These are phyloP conservation scores for Lasiosphaeria miniovina DNA, from an alignment of 495 filamentous ascomycete species.

Conservation along the genomic window DNA sequence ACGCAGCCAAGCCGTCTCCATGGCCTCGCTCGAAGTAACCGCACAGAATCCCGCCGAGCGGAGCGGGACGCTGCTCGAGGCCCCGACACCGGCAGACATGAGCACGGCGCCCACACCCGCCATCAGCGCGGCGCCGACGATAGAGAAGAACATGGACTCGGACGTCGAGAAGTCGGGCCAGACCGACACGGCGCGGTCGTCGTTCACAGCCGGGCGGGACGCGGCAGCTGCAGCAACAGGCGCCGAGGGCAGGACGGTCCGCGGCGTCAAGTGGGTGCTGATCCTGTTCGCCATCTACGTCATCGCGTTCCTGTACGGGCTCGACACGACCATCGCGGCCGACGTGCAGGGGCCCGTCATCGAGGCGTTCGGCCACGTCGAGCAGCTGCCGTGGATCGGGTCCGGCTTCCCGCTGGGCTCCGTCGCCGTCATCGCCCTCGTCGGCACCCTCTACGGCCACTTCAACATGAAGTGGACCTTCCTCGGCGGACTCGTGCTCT, in stretches of 20 bases:
- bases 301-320: conserved; percentile 51
- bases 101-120: conserved; percentile 17
- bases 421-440: conserved; percentile 44
- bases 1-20: too few species aligned
- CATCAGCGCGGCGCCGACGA: conserved; percentile 12
- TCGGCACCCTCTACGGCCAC: conserved; percentile 30
- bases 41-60: not conserved
- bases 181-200: not conserved
- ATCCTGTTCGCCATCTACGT: conserved; percentile 46
- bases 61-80: not conserved
- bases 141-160: conserved; percentile 10
- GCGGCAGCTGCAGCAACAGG: not conserved
- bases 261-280: conserved; percentile 38
- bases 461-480: conserved; percentile 39
- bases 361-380: conserved; percentile 46
- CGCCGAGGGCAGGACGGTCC: conserved; percentile 3
- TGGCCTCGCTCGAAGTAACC: not conserved
- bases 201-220: not conserved
- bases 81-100: conserved; percentile 7
- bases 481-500: conserved; percentile 38
- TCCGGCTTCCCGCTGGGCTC: conserved; percentile 53
- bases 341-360: conserved; percentile 56
- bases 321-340: conserved; percentile 63
- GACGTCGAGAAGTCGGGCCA: conserved; percentile 11
- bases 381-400: conserved; percentile 56